A percentile compares a stretch with the other conserved stretches of the same genome.
phyloP scores from a whole-genome alignment of 1,139 yeast species.

The Yamadazyma dendronema region DNA sequence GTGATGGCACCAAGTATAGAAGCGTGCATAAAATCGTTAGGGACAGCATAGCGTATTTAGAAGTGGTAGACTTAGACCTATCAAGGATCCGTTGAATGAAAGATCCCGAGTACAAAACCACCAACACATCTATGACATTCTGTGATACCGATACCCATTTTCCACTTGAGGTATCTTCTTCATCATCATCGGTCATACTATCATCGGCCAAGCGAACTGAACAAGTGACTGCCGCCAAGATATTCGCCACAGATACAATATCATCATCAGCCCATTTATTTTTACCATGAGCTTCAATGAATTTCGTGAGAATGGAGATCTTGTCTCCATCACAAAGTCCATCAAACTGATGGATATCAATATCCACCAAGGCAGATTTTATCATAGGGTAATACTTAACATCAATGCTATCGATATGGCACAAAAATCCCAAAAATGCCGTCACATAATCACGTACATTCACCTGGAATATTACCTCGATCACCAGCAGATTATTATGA shows the following conservation, averaged over 20 bases:
- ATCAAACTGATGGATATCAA: background rate
- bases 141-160: conserved; percentile 5
- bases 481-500: background rate
- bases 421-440: conserved; percentile 14
- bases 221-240: conserved; percentile 16
- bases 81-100: conserved; percentile 26
- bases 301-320: background rate
- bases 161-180: conserved; percentile 9
- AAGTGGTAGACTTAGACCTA: background rate
- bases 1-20: conserved; percentile 28
- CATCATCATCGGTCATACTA: conserved; percentile 12
- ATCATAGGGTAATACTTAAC: background rate
- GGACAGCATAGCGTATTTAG: conserved; percentile 8
- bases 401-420: background rate
- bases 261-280: background rate
- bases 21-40: conserved; percentile 27
- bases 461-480: conserved; percentile 18
- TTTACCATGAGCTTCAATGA: background rate
- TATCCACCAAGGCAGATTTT: background rate
- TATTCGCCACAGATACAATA: background rate
- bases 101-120: conserved; percentile 21
- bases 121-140: conserved; percentile 8
- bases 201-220: conserved; percentile 16
- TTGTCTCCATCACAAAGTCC: background rate
- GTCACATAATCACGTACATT: conserved; percentile 18